A percentile compares a stretch with the other conserved stretches of the same genome.
Conservation (phyloP, 345 rosid genomes). For the Citrus cavaleriei region DNA sequence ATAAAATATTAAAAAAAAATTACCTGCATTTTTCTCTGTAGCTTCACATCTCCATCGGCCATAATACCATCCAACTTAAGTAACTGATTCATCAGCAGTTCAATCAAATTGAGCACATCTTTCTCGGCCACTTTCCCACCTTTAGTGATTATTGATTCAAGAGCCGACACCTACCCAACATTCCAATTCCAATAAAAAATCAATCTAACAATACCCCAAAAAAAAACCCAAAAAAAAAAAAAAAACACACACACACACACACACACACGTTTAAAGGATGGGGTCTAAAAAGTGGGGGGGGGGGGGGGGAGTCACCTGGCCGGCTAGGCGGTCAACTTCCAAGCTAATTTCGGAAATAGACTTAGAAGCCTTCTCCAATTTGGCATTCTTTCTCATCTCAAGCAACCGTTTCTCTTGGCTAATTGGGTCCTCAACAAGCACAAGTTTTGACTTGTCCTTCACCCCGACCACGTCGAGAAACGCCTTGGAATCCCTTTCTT, state of each 20-base stretch:
- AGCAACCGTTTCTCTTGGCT: constrained; percentile 83
- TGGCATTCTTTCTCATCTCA: constrained; percentile 82
- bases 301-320: constrained; percentile 73
- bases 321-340: constrained; percentile 84
- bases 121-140: constrained; percentile 86
- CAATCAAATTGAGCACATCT: constrained; percentile 57
- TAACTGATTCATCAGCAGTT: constrained; percentile 90
- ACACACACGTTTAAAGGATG: background rate
- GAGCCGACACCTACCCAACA: constrained; percentile 60
- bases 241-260: too few relatives aligned
- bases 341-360: constrained; percentile 85
- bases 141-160: constrained; percentile 60
- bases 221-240: background rate
- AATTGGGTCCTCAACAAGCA: constrained; percentile 77
- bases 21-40: constrained; percentile 98
- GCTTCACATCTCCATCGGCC: constrained; percentile 85
- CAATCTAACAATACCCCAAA: background rate
- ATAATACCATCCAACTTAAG: constrained; percentile 81
- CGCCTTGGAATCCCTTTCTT: constrained; percentile 89
- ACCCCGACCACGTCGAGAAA: constrained; percentile 88
- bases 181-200: constrained; percentile 14
- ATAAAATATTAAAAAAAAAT: background rate
- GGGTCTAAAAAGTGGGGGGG: background rate
- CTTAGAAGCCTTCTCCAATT: constrained; percentile 85
- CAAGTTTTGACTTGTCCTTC: constrained; percentile 88